Conservation (phyloP, 2,329 filamentous ascomycete genomes). For the Colletotrichum plurivorum region DNA sequence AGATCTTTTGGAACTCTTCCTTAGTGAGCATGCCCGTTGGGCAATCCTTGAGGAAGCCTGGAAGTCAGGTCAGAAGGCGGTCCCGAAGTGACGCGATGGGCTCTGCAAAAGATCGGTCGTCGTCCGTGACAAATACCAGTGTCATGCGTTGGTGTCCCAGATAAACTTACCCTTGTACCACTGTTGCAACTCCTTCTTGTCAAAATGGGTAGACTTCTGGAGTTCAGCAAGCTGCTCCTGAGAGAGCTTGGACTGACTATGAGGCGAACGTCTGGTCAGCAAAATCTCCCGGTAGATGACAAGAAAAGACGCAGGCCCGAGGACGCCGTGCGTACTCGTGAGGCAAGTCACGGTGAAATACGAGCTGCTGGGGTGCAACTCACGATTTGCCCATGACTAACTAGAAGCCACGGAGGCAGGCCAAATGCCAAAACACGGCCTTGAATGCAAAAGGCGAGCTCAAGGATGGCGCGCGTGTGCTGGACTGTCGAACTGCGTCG, state of each 20-base stretch:
- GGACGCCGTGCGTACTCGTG: too few species aligned
- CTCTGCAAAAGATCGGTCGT: background rate
- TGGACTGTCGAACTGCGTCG: background rate
- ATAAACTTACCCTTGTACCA: constrained; percentile 93
- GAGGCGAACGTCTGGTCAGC: background rate
- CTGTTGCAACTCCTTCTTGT: constrained; percentile 99
- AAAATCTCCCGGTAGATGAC: background rate
- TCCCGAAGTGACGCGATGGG: background rate
- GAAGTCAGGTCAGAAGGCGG: constrained; percentile 2
- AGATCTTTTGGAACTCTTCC: constrained; percentile 99
- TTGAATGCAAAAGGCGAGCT: background rate
- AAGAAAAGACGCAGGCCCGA: background rate
- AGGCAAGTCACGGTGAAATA: background rate
- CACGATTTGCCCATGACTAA: constrained; percentile 64
- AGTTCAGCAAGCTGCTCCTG: constrained; percentile 96
- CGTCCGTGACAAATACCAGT: constrained; percentile 1
- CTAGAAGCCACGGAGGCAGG: constrained; percentile 17
- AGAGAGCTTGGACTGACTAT: constrained; percentile 97
- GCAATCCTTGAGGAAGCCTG: constrained; percentile 98
- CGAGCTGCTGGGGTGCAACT: constrained; percentile 39
- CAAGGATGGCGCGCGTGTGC: constrained; percentile 12
- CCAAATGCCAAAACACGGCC: background rate
- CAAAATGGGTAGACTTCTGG: constrained; percentile 97
- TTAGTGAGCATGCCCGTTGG: constrained; percentile 97
- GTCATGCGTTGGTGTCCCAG: background rate